A percentile compares a stretch with the other conserved stretches of the same genome.
These are phyloP conservation scores for Tulasnella sp. DNA, from an alignment of 768 basidiomycete species.

Conservation along the genomic window DNA sequence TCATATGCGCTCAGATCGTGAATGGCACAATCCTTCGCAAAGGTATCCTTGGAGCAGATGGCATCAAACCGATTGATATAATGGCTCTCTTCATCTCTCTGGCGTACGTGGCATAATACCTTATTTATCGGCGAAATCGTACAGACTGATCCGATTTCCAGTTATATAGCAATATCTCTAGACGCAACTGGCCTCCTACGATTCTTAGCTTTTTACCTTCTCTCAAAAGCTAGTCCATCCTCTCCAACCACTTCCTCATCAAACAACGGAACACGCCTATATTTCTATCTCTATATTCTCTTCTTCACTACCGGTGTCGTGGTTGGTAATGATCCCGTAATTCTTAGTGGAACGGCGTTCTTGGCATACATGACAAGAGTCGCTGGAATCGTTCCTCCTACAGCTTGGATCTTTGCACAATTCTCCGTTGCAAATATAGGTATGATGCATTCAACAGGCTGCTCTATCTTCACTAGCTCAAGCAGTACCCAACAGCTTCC, in stretches of 20 bases:
- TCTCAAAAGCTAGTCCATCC: constrained; percentile 66
- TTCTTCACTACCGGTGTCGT: constrained; percentile 63
- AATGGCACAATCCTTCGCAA: constrained; percentile 39
- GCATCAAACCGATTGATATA: constrained; percentile 83
- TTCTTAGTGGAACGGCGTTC: constrained; percentile 83
- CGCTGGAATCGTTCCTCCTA: constrained; percentile 32
- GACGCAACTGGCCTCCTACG: constrained; percentile 81
- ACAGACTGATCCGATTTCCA: background rate
- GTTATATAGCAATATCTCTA: constrained; percentile 85
- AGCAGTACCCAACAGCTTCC: constrained; percentile 53
- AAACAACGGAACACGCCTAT: constrained; percentile 52
- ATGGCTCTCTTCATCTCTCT: constrained; percentile 84
- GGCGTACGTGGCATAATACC: constrained; percentile 22
- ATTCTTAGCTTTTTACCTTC: constrained; percentile 81
- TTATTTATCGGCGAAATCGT: background rate
- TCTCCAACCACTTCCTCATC: too few species aligned
- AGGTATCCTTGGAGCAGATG: constrained; percentile 69
- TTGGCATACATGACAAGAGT: constrained; percentile 75
- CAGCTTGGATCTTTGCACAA: constrained; percentile 33
- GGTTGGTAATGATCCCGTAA: constrained; percentile 90
- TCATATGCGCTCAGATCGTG: constrained; percentile 30
- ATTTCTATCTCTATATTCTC: constrained; percentile 71
- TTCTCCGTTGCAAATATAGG: constrained; percentile 28
- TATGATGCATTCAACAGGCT: constrained; percentile 32
- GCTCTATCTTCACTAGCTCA: constrained; percentile 63